phyloP scores from a whole-genome alignment of 164 flowering plant genomes.

The Aristolochia contorta region DNA sequence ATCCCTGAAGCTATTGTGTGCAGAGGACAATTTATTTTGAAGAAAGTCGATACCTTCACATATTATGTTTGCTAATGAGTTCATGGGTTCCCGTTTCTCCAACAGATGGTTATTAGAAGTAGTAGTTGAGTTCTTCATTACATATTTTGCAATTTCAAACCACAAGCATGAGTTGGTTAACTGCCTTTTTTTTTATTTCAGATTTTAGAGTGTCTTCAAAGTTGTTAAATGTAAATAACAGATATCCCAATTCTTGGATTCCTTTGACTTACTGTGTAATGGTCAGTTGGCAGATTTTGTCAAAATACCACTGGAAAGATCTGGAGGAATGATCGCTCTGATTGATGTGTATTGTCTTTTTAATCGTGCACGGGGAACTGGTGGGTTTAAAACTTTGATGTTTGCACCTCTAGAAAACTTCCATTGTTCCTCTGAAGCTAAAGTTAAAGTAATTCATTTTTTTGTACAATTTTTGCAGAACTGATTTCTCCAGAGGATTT shows the following conservation, averaged over 20 bases:
- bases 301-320: constrained; percentile 70
- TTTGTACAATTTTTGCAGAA: constrained; percentile 42
- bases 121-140: background rate
- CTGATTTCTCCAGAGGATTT: constrained; percentile 95
- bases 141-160: background rate
- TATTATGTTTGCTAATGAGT: no score
- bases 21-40: no score
- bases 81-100: no score
- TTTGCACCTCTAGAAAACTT: background rate
- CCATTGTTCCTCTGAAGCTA: no score
- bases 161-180: no score
- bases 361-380: constrained; percentile 98
- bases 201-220: no score
- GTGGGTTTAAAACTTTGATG: constrained; percentile 18
- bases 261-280: background rate
- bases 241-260: background rate
- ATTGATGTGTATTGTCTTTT: constrained; percentile 88
- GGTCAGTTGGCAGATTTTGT: constrained; percentile 93
- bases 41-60: no score
- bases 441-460: background rate
- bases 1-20: no score
- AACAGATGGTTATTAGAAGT: background rate
- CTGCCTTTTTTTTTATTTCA: no score
- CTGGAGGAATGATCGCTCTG: constrained; percentile 92
- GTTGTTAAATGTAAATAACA: background rate